phyloP scores from a whole-genome alignment of 129 eudicot species.

The Kitagawia praeruptora region DNA sequence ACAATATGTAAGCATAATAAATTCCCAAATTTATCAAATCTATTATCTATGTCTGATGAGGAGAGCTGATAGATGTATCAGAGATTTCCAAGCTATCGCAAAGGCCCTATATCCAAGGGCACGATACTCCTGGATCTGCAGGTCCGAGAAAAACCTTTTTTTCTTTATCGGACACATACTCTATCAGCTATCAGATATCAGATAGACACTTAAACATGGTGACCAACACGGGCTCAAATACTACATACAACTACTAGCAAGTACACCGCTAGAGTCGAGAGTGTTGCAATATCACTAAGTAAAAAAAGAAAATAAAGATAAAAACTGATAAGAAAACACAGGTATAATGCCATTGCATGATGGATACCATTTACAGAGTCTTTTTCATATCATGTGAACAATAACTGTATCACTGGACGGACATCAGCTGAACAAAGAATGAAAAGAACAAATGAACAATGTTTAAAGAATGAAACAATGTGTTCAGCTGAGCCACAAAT shows the following conservation, averaged over 20 bases:
- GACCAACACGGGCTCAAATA: too few species aligned
- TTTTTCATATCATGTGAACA: background rate
- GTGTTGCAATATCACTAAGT: background rate
- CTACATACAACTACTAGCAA: background rate
- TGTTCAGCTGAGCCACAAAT: background rate
- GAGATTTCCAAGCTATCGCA: too few species aligned
- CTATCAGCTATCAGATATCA: background rate
- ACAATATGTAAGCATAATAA: too few species aligned
- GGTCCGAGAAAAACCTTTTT: too few species aligned
- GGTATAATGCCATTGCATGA: background rate
- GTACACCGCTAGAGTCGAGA: background rate
- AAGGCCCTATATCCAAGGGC: too few species aligned
- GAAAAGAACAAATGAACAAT: background rate
- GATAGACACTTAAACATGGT: background rate
- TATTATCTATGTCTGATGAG: too few species aligned
- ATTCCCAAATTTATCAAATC: too few species aligned
- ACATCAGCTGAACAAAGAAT: conserved; percentile 1
- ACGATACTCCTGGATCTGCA: too few species aligned
- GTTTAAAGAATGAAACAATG: conserved; percentile 7
- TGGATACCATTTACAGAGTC: background rate
- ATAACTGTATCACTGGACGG: background rate
- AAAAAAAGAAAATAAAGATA: background rate
- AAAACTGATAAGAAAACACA: background rate
- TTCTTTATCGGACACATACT: background rate
- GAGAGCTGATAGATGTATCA: too few species aligned